Conservation (phyloP, 495 filamentous ascomycete genomes). For the Talaromyces trachyspermus region DNA sequence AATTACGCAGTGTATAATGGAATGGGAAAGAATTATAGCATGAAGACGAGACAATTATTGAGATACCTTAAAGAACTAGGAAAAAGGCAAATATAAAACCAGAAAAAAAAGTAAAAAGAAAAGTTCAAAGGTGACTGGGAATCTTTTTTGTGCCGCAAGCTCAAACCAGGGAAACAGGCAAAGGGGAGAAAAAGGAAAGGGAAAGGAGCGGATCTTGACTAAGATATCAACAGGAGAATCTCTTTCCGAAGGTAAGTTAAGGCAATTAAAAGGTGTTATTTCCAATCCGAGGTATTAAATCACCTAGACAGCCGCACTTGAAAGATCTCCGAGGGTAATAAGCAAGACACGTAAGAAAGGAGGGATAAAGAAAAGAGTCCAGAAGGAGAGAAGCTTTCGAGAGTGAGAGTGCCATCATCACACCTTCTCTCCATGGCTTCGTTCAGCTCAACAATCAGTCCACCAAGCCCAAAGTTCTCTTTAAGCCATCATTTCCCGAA, state of each 20-base stretch:
- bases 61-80: slow-evolving; percentile 15
- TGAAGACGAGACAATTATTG: slow-evolving; percentile 1
- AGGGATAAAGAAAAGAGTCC: slow-evolving; percentile 16
- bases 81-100: slow-evolving; percentile 17
- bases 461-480: background rate
- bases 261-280: slow-evolving; percentile 31
- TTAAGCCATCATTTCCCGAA: background rate
- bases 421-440: background rate
- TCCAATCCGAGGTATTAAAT: slow-evolving; percentile 14
- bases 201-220: slow-evolving; percentile 14
- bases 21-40: no score
- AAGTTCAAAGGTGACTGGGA: slow-evolving; percentile 7
- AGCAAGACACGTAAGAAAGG: slow-evolving; percentile 11
- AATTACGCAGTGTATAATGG: no score
- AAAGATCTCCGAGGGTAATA: slow-evolving; percentile 13
- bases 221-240: slow-evolving; percentile 6
- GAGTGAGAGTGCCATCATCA: no score
- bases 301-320: slow-evolving; percentile 19
- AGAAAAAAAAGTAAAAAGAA: slow-evolving; percentile 18
- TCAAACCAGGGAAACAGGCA: slow-evolving; percentile 14
- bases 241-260: slow-evolving; percentile 23
- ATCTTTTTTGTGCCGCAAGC: slow-evolving; percentile 5
- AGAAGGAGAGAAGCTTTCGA: slow-evolving; percentile 18
- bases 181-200: slow-evolving; percentile 25
- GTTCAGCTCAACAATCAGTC: background rate